Conservation (phyloP, 768 basidiomycete species). For the Sarcodon aspratus region DNA sequence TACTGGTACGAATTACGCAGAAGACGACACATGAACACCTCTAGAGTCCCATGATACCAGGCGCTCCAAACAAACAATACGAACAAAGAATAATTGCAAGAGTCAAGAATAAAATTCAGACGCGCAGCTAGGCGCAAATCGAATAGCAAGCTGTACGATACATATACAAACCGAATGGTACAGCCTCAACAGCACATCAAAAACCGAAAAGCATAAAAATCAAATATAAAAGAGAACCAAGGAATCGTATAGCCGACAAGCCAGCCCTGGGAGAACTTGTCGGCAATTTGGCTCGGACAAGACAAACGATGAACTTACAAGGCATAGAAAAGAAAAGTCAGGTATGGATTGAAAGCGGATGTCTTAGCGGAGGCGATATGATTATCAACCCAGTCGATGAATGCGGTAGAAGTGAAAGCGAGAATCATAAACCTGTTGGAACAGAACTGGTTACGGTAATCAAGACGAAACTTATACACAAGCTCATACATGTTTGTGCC, state of each 20-base stretch:
- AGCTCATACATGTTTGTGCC: conserved; percentile 69
- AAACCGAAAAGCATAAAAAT: conserved; percentile 61
- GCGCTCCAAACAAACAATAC: no score
- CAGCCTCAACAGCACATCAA: conserved; percentile 17
- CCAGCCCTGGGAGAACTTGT: conserved; percentile 40
- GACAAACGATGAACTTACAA: conserved; percentile 24
- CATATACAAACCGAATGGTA: no score
- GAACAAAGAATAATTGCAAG: no score
- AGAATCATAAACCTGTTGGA: conserved; percentile 50
- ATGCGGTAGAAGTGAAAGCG: conserved; percentile 66
- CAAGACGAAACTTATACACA: conserved; percentile 5
- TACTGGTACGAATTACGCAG: no score
- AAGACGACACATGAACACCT: no score
- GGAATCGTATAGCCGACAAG: conserved; percentile 71
- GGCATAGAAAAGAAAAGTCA: conserved; percentile 68
- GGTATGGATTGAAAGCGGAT: conserved; percentile 79
- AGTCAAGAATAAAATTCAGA: no score
- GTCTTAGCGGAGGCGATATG: conserved; percentile 40
- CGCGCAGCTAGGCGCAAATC: no score
- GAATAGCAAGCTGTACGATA: no score
- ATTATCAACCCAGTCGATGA: conserved; percentile 57
- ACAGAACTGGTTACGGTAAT: conserved; percentile 3
- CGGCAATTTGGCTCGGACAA: not conserved
- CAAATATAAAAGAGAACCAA: conserved; percentile 70
- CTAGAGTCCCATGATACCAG: no score